These are phyloP conservation scores for Lepidium didymum DNA, from an alignment of 345 rosid species.

Conservation along the genomic window DNA sequence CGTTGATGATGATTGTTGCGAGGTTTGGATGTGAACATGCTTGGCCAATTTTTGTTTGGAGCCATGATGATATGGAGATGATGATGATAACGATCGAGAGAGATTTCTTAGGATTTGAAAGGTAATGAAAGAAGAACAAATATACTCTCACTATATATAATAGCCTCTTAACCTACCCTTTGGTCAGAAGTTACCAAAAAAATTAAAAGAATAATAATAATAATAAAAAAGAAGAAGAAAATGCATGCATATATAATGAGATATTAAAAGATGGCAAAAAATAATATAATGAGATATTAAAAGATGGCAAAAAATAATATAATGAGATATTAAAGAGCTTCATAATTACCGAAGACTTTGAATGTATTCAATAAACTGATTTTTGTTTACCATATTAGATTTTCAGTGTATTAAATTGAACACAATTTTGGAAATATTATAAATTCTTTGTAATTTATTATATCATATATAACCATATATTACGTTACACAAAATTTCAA, in stretches of 20 bases:
- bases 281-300: no score
- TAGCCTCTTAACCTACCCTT: conserved; percentile 51
- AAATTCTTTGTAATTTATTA: not conserved
- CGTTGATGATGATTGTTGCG: conserved; percentile 47
- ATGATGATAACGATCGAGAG: not conserved
- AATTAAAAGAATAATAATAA: not conserved
- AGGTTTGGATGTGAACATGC: conserved; percentile 95
- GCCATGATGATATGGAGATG: conserved; percentile 58
- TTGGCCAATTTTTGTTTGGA: conserved; percentile 97
- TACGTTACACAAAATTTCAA: conserved; percentile 16
- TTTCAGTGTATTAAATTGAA: not conserved
- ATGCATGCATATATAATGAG: not conserved
- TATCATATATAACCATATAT: not conserved
- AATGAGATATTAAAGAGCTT: no score
- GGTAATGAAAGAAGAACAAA: conserved; percentile 11
- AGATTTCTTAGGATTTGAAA: not conserved
- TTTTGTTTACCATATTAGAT: no score
- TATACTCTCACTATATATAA: conserved; percentile 42
- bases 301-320: no score
- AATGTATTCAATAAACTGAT: no score
- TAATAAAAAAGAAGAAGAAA: conserved; percentile 17
- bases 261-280: no score
- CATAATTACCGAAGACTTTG: no score
- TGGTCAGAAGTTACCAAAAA: not conserved
- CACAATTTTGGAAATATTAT: not conserved